A percentile compares a stretch with the other conserved stretches of the same genome.
phyloP scores from a whole-genome alignment of 108 stramenopile species.

The Nitzschia sp. region DNA sequence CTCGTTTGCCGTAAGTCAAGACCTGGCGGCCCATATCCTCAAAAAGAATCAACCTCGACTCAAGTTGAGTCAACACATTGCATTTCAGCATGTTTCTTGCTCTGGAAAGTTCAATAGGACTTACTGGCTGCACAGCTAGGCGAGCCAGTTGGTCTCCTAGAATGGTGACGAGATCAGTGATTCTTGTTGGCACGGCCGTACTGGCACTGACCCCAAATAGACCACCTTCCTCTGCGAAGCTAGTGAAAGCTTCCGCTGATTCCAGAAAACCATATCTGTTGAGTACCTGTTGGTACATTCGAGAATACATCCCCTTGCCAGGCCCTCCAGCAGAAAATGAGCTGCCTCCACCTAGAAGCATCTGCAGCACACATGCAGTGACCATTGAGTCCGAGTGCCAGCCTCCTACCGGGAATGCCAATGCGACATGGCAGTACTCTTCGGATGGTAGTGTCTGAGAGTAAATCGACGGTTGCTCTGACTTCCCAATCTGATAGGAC shows the following conservation, averaged over 20 bases:
- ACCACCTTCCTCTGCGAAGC: slow-evolving; percentile 89
- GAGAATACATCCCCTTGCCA: slow-evolving; percentile 99
- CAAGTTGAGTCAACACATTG: slow-evolving; percentile 96
- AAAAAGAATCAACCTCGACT: slow-evolving; percentile 91
- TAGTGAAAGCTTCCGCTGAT: slow-evolving; percentile 90
- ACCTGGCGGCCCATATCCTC: slow-evolving; percentile 98
- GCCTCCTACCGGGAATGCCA: slow-evolving; percentile 94
- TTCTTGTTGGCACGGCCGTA: slow-evolving; percentile 42
- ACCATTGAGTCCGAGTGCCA: slow-evolving; percentile 93
- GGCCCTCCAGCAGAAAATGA: slow-evolving; percentile 99
- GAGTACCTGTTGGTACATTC: slow-evolving; percentile 95
- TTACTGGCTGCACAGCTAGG: slow-evolving; percentile 70
- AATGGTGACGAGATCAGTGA: slow-evolving; percentile 68
- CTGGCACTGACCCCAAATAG: slow-evolving; percentile 90
- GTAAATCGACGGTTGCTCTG: slow-evolving; percentile 20
- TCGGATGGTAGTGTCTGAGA: slow-evolving; percentile 54
- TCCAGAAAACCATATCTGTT: slow-evolving; percentile 94
- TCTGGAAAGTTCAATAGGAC: slow-evolving; percentile 84
- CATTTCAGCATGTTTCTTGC: slow-evolving; percentile 98
- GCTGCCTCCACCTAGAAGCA: slow-evolving; percentile 93
- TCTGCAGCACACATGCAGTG: slow-evolving; percentile 94
- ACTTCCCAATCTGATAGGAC: slow-evolving; percentile 33
- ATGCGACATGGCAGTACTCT: slow-evolving; percentile 83
- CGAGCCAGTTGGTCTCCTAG: slow-evolving; percentile 78
- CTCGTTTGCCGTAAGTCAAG: slow-evolving; percentile 89